These are phyloP conservation scores for Favolaschia claudopus DNA, from an alignment of 768 basidiomycete species.

Conservation along the genomic window DNA sequence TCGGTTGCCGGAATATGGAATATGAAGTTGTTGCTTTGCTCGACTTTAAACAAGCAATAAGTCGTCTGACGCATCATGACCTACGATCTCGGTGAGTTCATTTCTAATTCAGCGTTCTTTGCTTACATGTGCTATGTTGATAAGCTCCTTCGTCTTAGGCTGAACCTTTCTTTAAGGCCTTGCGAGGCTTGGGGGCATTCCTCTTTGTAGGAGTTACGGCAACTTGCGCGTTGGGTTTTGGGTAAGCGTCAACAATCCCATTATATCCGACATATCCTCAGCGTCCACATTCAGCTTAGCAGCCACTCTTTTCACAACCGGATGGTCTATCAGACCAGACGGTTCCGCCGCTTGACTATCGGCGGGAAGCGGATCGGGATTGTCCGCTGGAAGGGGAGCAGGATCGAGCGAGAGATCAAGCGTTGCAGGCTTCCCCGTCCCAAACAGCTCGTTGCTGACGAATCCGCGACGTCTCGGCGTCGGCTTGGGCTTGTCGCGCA, in stretches of 20 bases:
- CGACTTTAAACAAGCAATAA: background rate
- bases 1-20: background rate
- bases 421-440: background rate
- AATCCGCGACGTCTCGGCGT: background rate
- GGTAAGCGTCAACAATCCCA: background rate
- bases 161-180: background rate
- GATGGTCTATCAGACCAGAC: background rate
- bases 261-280: background rate
- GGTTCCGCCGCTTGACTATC: background rate
- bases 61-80: background rate
- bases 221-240: background rate
- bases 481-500: background rate
- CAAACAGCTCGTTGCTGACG: background rate
- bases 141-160: background rate
- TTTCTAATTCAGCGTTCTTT: background rate
- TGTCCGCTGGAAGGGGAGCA: slow-evolving; percentile 1
- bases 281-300: background rate
- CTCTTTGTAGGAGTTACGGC: background rate
- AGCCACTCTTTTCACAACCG: background rate
- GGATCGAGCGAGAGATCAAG: background rate
- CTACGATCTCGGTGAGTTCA: background rate
- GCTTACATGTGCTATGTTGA: background rate
- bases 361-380: no score
- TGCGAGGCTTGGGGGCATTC: background rate
- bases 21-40: background rate